These are phyloP conservation scores for Blepharisma stoltei DNA, from an alignment of 73 alveolate species.

Conservation along the genomic window DNA sequence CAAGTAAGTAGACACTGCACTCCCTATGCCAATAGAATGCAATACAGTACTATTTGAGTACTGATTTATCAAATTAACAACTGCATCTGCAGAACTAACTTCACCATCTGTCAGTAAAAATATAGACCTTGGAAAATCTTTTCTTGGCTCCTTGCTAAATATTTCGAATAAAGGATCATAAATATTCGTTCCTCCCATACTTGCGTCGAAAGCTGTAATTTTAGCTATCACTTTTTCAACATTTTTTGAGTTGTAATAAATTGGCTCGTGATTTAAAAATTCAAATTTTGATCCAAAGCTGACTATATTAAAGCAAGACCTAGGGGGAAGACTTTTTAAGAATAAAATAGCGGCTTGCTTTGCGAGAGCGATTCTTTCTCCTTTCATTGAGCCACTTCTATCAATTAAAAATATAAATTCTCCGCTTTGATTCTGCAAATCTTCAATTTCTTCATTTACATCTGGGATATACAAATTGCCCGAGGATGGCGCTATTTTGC, in stretches of 20 bases:
- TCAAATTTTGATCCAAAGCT: slow-evolving; percentile 62
- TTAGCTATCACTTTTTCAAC: slow-evolving; percentile 38
- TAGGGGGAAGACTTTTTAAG: slow-evolving; percentile 66
- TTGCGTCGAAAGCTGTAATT: slow-evolving; percentile 42
- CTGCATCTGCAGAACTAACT: slow-evolving; percentile 63
- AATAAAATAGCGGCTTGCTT: slow-evolving; percentile 69
- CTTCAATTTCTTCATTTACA: not conserved
- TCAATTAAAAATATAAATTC: slow-evolving; percentile 73
- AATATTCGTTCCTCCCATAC: slow-evolving; percentile 91
- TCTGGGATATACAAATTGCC: too few relatives aligned
- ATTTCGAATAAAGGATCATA: slow-evolving; percentile 66
- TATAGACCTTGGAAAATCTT: slow-evolving; percentile 59
- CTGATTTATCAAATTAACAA: slow-evolving; percentile 49
- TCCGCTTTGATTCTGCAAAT: slow-evolving; percentile 32
- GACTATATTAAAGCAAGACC: slow-evolving; percentile 62
- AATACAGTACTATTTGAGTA: slow-evolving; percentile 40
- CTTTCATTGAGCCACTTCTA: slow-evolving; percentile 85
- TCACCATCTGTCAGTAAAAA: slow-evolving; percentile 96
- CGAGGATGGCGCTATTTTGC: too few relatives aligned
- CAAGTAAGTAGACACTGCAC: slow-evolving; percentile 41
- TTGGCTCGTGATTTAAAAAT: slow-evolving; percentile 48
- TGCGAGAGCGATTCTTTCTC: slow-evolving; percentile 61
- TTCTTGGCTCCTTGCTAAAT: slow-evolving; percentile 32
- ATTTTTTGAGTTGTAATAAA: slow-evolving; percentile 47
- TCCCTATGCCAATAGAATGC: slow-evolving; percentile 61